Base-by-base conservation (phyloP, 2,329 filamentous ascomycete species). In the Aureobasidium sp. region DNA sequence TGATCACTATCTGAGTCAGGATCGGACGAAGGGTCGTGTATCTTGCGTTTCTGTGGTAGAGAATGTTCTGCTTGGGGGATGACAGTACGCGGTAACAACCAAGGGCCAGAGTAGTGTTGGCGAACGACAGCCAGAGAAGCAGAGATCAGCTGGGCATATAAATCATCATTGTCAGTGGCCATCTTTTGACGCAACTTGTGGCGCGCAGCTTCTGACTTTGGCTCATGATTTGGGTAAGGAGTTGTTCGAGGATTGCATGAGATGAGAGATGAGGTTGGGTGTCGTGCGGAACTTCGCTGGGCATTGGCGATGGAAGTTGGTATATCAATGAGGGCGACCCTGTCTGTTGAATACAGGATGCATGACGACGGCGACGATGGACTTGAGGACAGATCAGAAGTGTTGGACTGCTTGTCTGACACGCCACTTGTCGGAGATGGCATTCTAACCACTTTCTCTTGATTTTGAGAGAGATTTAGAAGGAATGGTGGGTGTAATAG, bases 231-330 rank as follows among this genome's bases (percentile, higher is more conserved):
- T 60, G 73, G 72, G 65, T 80, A 85, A 2, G 84, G 82, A 14
- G 66, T 62, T 45, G 76, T 63, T 2, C 78, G 64, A 1, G 83
- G 77, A 9, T 66, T 22, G 15, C 71, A 75, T 8, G 83, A 85
- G 27, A 79, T 63, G 68, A 77, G 68, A 72, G 74, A 62, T 77
- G 79, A 64, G 68, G 68, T 62, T 71, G 74, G 71, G 24, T 67
- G 63, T 37, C 76, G 67, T 33, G 72, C 73, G 7, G 74, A 70
- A 14, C 75, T 74, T 37, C 79, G 78, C 73, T 91, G 89, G 19
- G 83, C 84, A 63, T 83, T 78, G 66, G 88, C 85, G 42, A 91
- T 82, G 1, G 89, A 89, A 19, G 78, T 76, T 27, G 89, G 88
- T 49, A 91, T 82, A 68, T 92, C 89, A 57, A 91, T 72, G 29